Percentiles rank a stretch among this genome's conserved stretches.
phyloP scores from a whole-genome alignment of 441 rosid genomes.

The Aleurites moluccanus region DNA sequence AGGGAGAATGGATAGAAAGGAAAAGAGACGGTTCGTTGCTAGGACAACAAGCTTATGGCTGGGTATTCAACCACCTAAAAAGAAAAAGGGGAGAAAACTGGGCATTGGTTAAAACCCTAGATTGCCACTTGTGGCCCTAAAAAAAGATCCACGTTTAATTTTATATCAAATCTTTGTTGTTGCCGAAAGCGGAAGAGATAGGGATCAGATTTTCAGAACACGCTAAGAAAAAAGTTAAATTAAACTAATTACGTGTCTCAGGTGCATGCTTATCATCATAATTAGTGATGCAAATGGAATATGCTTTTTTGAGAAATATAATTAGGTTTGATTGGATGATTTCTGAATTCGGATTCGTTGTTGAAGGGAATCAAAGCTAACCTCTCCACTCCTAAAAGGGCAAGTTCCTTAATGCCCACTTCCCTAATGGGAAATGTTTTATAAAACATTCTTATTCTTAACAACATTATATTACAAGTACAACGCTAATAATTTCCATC shows the following conservation, averaged over 20 bases:
- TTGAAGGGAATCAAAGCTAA: slow-evolving; percentile 15
- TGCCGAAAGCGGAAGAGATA: slow-evolving; percentile 37
- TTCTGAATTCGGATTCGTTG: not conserved
- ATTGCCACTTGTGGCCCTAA: slow-evolving; percentile 17
- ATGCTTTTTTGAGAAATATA: not conserved
- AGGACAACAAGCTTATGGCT: slow-evolving; percentile 4
- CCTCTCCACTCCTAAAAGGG: slow-evolving; percentile 36
- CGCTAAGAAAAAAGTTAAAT: slow-evolving; percentile 6
- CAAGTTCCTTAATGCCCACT: slow-evolving; percentile 29
- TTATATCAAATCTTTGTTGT: not conserved
- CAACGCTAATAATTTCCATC: not conserved
- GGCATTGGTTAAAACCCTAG: slow-evolving; percentile 13
- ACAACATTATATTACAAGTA: not conserved
- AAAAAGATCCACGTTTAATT: not conserved
- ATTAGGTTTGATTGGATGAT: not conserved
- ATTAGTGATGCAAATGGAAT: slow-evolving; percentile 27
- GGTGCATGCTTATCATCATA: slow-evolving; percentile 36
- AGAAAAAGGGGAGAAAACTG: not conserved
- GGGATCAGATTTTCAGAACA: slow-evolving; percentile 22
- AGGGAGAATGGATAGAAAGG: too few species aligned
- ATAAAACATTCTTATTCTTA: not conserved
- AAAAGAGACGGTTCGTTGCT: not conserved
- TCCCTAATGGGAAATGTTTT: slow-evolving; percentile 36
- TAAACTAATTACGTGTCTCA: not conserved
- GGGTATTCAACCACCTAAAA: slow-evolving; percentile 13